Conservation (phyloP, 2,329 filamentous ascomycete genomes). For the Sporothrix brunneoviolacea region DNA sequence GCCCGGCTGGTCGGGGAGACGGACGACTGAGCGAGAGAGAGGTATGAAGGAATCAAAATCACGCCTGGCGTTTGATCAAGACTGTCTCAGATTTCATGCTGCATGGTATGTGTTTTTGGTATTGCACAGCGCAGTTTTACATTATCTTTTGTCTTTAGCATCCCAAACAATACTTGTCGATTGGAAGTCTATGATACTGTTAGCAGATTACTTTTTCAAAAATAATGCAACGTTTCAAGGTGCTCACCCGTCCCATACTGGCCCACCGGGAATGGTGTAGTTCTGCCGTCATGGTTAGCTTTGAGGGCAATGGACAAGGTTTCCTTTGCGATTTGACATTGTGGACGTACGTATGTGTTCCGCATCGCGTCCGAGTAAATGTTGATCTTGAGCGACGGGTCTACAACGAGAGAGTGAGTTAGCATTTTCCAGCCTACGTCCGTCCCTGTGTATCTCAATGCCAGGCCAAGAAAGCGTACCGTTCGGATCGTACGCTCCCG, state of each 20-base stretch:
- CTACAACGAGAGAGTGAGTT: constrained; percentile 11
- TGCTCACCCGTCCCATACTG: constrained; percentile 33
- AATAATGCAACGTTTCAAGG: no score
- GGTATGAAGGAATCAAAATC: not conserved
- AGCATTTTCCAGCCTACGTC: no score
- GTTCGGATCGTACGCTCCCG: constrained; percentile 29
- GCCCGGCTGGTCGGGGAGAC: constrained; percentile 37
- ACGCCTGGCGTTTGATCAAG: no score
- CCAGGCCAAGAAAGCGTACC: constrained; percentile 20
- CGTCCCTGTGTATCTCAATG: no score
- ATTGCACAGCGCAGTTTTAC: no score
- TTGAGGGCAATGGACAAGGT: no score
- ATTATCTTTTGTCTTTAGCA: constrained; percentile 10
- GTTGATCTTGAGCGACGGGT: constrained; percentile 32
- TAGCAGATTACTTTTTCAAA: no score
- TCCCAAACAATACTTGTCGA: constrained; percentile 20
- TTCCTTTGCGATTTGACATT: no score
- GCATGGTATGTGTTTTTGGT: no score
- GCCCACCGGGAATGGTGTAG: constrained; percentile 32
- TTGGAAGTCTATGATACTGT: not conserved
- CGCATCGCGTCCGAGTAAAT: constrained; percentile 31
- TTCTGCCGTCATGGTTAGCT: constrained; percentile 24
- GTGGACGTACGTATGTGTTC: constrained; percentile 24
- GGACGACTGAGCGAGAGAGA: constrained; percentile 12
- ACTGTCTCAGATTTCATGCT: no score